Conservation (phyloP, 805 yeast genomes). For the Brettanomyces naardenensis region DNA sequence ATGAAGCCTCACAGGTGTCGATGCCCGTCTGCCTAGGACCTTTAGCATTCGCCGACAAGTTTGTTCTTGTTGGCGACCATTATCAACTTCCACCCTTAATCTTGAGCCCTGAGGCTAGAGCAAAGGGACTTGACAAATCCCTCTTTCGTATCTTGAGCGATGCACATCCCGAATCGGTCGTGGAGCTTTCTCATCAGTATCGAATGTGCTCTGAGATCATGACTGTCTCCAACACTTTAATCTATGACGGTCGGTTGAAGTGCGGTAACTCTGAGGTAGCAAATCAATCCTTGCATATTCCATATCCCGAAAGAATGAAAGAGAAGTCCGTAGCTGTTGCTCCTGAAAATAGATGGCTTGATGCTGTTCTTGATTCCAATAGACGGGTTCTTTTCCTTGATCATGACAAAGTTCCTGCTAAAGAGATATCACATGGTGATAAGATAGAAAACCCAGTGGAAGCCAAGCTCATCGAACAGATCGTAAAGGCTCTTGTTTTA, state of each 20-base stretch:
- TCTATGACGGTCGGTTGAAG: slow-evolving; percentile 66
- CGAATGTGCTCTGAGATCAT: slow-evolving; percentile 90
- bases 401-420: slow-evolving; percentile 61
- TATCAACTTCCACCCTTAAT: slow-evolving; percentile 89
- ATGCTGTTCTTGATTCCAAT: slow-evolving; percentile 41
- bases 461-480: slow-evolving; percentile 53
- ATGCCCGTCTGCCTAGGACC: slow-evolving; percentile 92
- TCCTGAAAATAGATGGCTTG: slow-evolving; percentile 59
- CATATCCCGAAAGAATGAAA: slow-evolving; percentile 26
- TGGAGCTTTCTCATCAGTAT: slow-evolving; percentile 74
- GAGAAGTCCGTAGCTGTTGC: slow-evolving; percentile 6
- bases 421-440: slow-evolving; percentile 52
- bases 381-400: slow-evolving; percentile 70
- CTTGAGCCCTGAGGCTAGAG: slow-evolving; percentile 53
- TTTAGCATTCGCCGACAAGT: slow-evolving; percentile 63
- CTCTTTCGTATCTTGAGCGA: slow-evolving; percentile 72
- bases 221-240: slow-evolving; percentile 69
- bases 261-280: slow-evolving; percentile 70
- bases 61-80: slow-evolving; percentile 95
- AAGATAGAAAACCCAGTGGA: slow-evolving; percentile 70
- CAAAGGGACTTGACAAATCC: slow-evolving; percentile 62
- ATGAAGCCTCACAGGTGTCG: slow-evolving; percentile 94
- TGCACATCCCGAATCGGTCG: slow-evolving; percentile 64
- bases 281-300: slow-evolving; percentile 44
- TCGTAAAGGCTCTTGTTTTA: slow-evolving; percentile 46